Percentiles rank a stretch among this genome's conserved stretches.
These are phyloP conservation scores for Pythium vanterpoolii DNA, from an alignment of 352 stramenopile species.

Conservation along the genomic window DNA sequence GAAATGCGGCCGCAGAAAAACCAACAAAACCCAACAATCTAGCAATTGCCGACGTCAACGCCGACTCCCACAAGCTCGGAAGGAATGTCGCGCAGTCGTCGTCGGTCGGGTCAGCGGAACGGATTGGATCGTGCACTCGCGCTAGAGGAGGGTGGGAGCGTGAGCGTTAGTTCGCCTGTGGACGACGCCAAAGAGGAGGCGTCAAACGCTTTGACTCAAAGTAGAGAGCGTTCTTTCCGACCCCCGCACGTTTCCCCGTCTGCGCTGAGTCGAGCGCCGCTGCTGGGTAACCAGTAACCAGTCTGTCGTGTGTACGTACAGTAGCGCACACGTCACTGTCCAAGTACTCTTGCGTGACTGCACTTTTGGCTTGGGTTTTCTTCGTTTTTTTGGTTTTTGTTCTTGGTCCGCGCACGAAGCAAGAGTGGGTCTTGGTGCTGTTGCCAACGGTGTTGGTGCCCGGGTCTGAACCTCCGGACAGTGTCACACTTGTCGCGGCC, in stretches of 20 bases:
- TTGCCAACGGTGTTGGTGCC: neutral
- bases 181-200: neutral
- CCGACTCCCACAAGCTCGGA: neutral
- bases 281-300: neutral
- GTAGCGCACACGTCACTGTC: neutral
- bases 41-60: neutral
- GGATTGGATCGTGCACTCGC: constrained; percentile 2
- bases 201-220: too few species aligned
- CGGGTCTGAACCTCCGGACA: constrained; percentile 1
- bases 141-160: neutral
- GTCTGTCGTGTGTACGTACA: constrained; percentile 5
- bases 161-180: neutral
- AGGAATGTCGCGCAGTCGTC: constrained; percentile 4
- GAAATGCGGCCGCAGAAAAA: neutral
- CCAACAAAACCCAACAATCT: neutral
- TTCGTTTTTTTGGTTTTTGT: neutral
- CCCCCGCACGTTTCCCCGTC: neutral
- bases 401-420: neutral
- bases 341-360: neutral
- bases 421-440: neutral
- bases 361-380: neutral
- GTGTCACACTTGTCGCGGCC: neutral
- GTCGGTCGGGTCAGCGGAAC: too few species aligned
- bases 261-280: neutral
- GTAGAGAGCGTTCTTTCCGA: too few species aligned